Evolutionary conservation across 495 filamentous ascomycete species (phyloP).

Genomic region (Acidomyces sp.): DNA sequence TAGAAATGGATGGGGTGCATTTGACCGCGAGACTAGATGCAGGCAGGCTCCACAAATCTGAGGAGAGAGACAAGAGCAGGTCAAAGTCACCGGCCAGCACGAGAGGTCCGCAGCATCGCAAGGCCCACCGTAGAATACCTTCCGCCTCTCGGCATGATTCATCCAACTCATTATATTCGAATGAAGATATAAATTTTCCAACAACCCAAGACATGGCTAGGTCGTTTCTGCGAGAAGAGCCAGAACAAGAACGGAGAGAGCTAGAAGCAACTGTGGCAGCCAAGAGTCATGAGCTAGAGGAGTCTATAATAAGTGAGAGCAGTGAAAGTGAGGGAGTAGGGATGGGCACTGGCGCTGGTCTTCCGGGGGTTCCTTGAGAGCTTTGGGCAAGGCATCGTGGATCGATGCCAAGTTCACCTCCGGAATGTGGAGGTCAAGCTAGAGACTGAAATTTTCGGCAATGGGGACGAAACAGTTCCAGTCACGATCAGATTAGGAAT

Average conservation of each 20-base stretch:
- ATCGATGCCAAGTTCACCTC: conserved; percentile 62
- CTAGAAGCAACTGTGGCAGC: conserved; percentile 62
- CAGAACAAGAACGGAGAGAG: conserved; percentile 56
- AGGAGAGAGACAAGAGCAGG: not conserved
- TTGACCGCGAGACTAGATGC: conserved; percentile 7
- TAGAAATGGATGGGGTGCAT: conserved; percentile 60
- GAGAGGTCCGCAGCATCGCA: conserved; percentile 13
- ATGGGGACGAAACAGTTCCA: not conserved
- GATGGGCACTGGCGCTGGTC: conserved; percentile 54
- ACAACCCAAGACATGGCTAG: conserved; percentile 73
- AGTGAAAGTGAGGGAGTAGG: conserved; percentile 56
- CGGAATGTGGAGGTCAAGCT: conserved; percentile 42
- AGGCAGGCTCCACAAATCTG: conserved; percentile 9
- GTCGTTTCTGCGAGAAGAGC: conserved; percentile 76
- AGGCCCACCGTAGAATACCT: conserved; percentile 10
- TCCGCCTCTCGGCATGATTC: conserved; percentile 25
- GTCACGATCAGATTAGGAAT: conserved; percentile 34
- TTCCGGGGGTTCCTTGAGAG: conserved; percentile 72
- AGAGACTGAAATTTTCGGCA: conserved; percentile 42
- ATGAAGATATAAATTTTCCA: conserved; percentile 43
- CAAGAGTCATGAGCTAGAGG: conserved; percentile 49
- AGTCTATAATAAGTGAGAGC: conserved; percentile 27
- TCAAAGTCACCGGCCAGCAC: conserved; percentile 3
- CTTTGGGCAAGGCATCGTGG: conserved; percentile 69
- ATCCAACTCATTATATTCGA: conserved; percentile 22